Evolutionary conservation across 2,329 filamentous ascomycete genomes (phyloP).

Genomic region (Aureobasidium sp.): DNA sequence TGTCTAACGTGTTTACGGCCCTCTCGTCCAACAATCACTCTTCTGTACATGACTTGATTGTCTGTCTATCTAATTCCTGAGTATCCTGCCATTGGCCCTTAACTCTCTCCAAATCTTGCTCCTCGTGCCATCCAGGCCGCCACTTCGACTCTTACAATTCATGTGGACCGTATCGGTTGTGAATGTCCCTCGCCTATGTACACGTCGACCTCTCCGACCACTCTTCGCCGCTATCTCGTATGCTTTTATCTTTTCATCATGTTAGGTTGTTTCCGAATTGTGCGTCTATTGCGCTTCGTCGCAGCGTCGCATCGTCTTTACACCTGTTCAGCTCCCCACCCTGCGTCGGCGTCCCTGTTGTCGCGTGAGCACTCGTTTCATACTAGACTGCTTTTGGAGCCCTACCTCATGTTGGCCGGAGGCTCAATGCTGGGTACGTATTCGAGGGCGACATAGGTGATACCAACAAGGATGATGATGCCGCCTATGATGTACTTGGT

Average conservation of each 20-base stretch:
- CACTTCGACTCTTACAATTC: not conserved
- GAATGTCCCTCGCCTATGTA: not conserved
- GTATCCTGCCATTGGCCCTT: not conserved
- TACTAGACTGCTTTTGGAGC: not conserved
- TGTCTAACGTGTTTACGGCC: not conserved
- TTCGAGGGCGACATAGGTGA: conserved; percentile 57
- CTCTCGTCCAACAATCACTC: not conserved
- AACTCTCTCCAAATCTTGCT: not conserved
- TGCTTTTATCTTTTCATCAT: not conserved
- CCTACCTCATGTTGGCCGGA: conserved; percentile 44
- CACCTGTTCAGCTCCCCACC: conserved; percentile 46
- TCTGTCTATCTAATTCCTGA: not conserved
- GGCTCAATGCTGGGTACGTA: conserved; percentile 45
- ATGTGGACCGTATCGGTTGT: not conserved
- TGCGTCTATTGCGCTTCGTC: not conserved
- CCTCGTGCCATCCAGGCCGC: not conserved
- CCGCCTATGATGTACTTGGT: conserved; percentile 68
- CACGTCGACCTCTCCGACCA: not conserved
- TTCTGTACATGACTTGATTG: not conserved
- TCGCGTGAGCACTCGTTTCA: not conserved
- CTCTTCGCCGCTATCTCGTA: not conserved
- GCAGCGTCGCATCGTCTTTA: conserved; percentile 20
- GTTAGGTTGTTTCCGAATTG: not conserved
- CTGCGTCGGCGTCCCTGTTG: conserved; percentile 39
- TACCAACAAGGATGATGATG: conserved; percentile 67